phyloP scores from a whole-genome alignment of 1,284 basidiomycete genomes.

The Ganoderma multipileum region DNA sequence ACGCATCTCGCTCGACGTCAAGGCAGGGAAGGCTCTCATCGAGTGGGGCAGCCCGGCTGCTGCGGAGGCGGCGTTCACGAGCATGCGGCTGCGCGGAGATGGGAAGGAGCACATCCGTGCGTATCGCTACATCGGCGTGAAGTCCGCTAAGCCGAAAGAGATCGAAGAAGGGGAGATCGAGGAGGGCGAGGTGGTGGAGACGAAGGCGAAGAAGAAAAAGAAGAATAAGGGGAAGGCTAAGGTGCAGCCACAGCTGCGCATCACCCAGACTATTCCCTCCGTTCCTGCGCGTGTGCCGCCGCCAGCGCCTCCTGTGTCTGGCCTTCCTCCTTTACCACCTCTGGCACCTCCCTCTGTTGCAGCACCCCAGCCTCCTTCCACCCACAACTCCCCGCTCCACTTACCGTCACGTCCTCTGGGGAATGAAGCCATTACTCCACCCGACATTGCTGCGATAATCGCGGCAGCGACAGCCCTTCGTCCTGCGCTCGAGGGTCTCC shows the following conservation, averaged over 20 bases:
- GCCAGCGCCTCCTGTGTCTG: background rate
- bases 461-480: background rate
- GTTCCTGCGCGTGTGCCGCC: background rate
- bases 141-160: conserved; percentile 24
- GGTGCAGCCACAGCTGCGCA: conserved; percentile 15
- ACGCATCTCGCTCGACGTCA: conserved; percentile 45
- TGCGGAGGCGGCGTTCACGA: conserved; percentile 57
- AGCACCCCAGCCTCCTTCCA: background rate
- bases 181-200: conserved; percentile 30
- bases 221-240: conserved; percentile 30
- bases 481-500: conserved; percentile 17
- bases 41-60: conserved; percentile 55
- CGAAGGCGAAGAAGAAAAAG: conserved; percentile 31
- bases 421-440: no score
- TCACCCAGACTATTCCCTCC: background rate
- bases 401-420: background rate
- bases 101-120: conserved; percentile 55
- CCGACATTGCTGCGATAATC: background rate
- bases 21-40: conserved; percentile 55
- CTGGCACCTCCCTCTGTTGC: background rate
- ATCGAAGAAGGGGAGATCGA: conserved; percentile 40
- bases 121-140: conserved; percentile 55
- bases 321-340: background rate
- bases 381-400: background rate
- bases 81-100: conserved; percentile 52